These are phyloP conservation scores for Fomitopsis pulvina DNA, from an alignment of 768 basidiomycete genomes.

Conservation along the genomic window DNA sequence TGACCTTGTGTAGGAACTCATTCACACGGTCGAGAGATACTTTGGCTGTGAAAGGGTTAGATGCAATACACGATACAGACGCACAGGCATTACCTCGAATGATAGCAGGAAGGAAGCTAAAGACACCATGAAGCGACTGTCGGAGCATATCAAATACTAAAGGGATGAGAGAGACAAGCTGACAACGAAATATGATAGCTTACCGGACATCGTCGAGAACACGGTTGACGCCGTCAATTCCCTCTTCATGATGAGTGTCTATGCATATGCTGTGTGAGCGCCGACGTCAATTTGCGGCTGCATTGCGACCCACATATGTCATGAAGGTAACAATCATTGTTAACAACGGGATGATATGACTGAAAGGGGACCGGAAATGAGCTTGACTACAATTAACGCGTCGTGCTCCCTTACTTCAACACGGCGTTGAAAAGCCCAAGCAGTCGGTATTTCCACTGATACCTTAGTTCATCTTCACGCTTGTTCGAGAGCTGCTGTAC, in stretches of 20 bases:
- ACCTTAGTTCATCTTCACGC: constrained; percentile 55
- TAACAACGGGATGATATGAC: constrained; percentile 52
- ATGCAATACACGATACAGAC: neutral
- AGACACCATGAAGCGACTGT: constrained; percentile 34
- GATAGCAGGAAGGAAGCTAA: constrained; percentile 23
- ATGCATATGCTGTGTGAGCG: constrained; percentile 7
- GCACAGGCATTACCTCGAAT: constrained; percentile 37
- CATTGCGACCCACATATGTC: constrained; percentile 41
- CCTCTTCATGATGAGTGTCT: constrained; percentile 34
- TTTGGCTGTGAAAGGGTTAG: constrained; percentile 30
- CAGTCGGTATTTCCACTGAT: constrained; percentile 47
- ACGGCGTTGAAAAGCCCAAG: constrained; percentile 39
- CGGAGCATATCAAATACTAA: constrained; percentile 56
- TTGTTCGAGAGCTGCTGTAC: constrained; percentile 45
- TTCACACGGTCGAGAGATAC: constrained; percentile 60
- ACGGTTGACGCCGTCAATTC: constrained; percentile 32
- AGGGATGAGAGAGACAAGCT: neutral
- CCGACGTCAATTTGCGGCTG: constrained; percentile 18
- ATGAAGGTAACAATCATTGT: constrained; percentile 64
- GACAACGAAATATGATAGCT: neutral
- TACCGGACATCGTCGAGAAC: constrained; percentile 33
- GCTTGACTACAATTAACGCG: constrained; percentile 7
- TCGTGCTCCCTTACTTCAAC: constrained; percentile 32
- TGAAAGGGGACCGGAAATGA: constrained; percentile 22
- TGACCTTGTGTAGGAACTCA: constrained; percentile 36